phyloP scores from a whole-genome alignment of 2,329 filamentous ascomycete genomes.

The Neofusicoccum ribis region DNA sequence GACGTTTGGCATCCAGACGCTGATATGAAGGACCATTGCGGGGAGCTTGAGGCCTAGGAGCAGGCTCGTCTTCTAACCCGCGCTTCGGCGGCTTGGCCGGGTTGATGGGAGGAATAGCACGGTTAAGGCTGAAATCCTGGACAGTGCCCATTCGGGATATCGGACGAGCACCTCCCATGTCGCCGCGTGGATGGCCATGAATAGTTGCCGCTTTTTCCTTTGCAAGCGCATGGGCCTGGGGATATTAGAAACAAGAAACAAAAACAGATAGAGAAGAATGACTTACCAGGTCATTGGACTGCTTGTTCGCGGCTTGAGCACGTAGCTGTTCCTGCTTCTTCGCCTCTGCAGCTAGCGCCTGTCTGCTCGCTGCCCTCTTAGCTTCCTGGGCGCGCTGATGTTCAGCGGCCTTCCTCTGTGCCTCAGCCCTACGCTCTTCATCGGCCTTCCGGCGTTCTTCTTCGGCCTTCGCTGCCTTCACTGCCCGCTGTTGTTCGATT shows the following conservation, averaged over 20 bases:
- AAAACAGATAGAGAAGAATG: background rate
- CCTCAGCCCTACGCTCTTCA: slow-evolving; percentile 35
- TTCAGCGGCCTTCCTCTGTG: slow-evolving; percentile 41
- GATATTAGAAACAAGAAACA: background rate
- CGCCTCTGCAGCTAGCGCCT: slow-evolving; percentile 31
- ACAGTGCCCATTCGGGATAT: slow-evolving; percentile 62
- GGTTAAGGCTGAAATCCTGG: slow-evolving; percentile 55
- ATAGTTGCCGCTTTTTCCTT: slow-evolving; percentile 28
- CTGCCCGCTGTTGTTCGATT: slow-evolving; percentile 73
- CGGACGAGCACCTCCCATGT: slow-evolving; percentile 53
- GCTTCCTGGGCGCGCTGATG: slow-evolving; percentile 39
- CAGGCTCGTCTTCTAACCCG: slow-evolving; percentile 60
- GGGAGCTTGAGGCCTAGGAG: slow-evolving; percentile 55
- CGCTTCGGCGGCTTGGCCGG: slow-evolving; percentile 73
- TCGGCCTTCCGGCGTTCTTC: slow-evolving; percentile 30
- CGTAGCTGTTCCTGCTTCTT: slow-evolving; percentile 23
- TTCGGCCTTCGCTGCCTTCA: slow-evolving; percentile 64
- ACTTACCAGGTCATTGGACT: slow-evolving; percentile 28
- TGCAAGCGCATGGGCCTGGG: slow-evolving; percentile 25
- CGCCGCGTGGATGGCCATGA: slow-evolving; percentile 44
- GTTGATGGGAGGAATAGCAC: slow-evolving; percentile 50
- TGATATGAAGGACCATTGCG: slow-evolving; percentile 53
- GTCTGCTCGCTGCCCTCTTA: slow-evolving; percentile 38
- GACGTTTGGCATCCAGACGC: slow-evolving; percentile 73
- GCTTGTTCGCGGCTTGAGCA: slow-evolving; percentile 19